Percentiles rank a stretch among this genome's conserved stretches.
Evolutionary conservation across 2,329 filamentous ascomycete species (phyloP).

Genomic region (Fusarium kyushuense): DNA sequence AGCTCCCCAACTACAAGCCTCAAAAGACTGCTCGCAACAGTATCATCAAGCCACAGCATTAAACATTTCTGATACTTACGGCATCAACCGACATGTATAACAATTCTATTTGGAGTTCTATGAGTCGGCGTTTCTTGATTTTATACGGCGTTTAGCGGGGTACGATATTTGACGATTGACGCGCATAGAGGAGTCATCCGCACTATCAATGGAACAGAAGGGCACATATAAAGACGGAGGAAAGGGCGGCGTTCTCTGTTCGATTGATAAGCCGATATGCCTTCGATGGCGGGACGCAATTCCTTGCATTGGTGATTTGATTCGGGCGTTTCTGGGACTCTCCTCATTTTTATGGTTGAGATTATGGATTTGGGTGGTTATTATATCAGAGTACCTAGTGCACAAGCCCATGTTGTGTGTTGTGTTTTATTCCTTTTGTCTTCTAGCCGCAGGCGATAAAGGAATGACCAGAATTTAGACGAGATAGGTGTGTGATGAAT

Average conservation of each 20-base stretch:
- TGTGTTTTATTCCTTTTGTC: constrained; percentile 31
- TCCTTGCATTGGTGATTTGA: constrained; percentile 40
- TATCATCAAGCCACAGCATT: constrained; percentile 40
- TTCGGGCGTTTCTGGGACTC: constrained; percentile 23
- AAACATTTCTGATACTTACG: constrained; percentile 4
- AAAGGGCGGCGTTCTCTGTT: constrained; percentile 48
- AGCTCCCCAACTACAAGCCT: constrained; percentile 85
- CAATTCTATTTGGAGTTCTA: constrained; percentile 22
- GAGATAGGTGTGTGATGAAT: constrained; percentile 33
- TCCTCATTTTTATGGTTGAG: constrained; percentile 26
- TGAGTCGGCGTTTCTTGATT: constrained; percentile 20
- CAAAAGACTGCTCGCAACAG: constrained; percentile 60
- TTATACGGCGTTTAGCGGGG: constrained; percentile 42
- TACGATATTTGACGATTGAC: constrained; percentile 38
- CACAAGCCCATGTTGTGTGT: constrained; percentile 19
- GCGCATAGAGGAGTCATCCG: constrained; percentile 43
- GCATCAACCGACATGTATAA: constrained; percentile 42
- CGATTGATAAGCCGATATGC: constrained; percentile 49
- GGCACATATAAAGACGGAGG: constrained; percentile 41
- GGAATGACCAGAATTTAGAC: constrained; percentile 37
- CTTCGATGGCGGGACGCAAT: constrained; percentile 42
- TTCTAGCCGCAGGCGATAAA: constrained; percentile 28
- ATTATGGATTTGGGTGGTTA: constrained; percentile 32
- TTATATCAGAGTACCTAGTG: constrained; percentile 36
- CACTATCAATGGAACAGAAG: constrained; percentile 48